These are phyloP conservation scores for Biscogniauxia sp. DNA, from an alignment of 2,329 filamentous ascomycete genomes.

Conservation along the genomic window DNA sequence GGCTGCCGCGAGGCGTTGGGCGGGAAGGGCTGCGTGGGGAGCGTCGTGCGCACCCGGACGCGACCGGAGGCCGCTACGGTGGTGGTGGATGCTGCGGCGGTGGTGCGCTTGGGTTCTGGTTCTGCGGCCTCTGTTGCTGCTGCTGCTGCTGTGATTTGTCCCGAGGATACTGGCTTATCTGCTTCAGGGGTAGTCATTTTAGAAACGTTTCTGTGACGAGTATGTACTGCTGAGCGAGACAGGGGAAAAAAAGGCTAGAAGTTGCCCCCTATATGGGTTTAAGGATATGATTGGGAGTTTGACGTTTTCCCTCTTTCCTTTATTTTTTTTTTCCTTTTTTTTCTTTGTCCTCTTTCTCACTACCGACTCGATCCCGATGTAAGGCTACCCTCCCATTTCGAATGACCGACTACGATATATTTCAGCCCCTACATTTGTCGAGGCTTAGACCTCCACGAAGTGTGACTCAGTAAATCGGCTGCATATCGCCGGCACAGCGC, in stretches of 20 bases:
- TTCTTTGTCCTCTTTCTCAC: no score
- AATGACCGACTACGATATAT: background rate
- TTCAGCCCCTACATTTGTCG: background rate
- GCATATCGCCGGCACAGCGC: background rate
- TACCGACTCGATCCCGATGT: no score
- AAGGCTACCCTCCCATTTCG: background rate
- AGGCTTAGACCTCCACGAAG: background rate
- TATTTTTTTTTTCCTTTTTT: no score
- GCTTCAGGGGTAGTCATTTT: background rate
- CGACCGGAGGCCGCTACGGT: slow-evolving; percentile 2
- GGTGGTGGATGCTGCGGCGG: slow-evolving; percentile 1
- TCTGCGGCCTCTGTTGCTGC: background rate
- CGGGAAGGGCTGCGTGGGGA: slow-evolving; percentile 44
- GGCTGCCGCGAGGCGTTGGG: slow-evolving; percentile 36
- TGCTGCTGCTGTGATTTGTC: no score
- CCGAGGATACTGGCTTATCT: background rate
- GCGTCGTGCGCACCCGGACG: slow-evolving; percentile 46
- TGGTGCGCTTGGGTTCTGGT: background rate
- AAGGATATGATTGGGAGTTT: no score
- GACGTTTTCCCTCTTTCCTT: no score
- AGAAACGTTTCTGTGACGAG: no score
- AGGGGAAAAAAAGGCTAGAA: no score
- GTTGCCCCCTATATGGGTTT: no score
- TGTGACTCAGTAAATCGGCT: background rate
- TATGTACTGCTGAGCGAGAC: no score